Conservation (phyloP, 345 rosid genomes). For the Citrus medica region DNA sequence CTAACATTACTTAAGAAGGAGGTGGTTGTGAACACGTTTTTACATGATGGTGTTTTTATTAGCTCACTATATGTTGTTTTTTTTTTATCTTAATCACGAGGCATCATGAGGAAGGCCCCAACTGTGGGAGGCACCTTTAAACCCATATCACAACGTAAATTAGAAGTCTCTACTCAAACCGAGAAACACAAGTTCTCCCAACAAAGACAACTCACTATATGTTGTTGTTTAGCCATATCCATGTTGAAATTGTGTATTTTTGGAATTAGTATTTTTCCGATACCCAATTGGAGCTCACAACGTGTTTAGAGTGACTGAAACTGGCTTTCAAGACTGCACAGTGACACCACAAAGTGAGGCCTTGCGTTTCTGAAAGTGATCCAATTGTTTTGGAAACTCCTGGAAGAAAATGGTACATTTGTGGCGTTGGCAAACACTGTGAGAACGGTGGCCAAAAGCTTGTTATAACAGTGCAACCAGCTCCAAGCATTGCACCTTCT, state of each 20-base stretch:
- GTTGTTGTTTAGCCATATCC: background rate
- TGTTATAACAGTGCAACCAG: background rate
- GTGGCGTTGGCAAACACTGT: slow-evolving; percentile 7
- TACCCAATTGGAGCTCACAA: background rate
- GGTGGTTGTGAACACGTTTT: too few species aligned
- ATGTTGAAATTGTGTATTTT: background rate
- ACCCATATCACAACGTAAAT: too few species aligned
- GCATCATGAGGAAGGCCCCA: too few species aligned
- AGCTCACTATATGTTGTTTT: background rate
- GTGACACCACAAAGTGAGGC: slow-evolving; percentile 1
- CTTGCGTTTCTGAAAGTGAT: background rate
- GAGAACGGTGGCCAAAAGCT: background rate
- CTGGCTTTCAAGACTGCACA: background rate
- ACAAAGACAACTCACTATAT: background rate
- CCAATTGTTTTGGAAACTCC: slow-evolving; percentile 4
- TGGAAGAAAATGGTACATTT: slow-evolving; percentile 16
- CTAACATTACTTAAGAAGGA: too few species aligned
- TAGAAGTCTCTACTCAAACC: too few species aligned
- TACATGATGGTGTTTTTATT: background rate
- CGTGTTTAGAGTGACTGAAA: background rate
- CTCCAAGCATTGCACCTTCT: too few species aligned
- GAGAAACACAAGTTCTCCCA: too few species aligned
- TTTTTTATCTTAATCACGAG: too few species aligned
- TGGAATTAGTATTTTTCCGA: background rate
- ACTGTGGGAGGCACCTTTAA: too few species aligned